A percentile compares a stretch with the other conserved stretches of the same genome.
phyloP scores from a whole-genome alignment of 2,329 filamentous ascomycete species.

The Stagonosporopsis cucurbitacearum region DNA sequence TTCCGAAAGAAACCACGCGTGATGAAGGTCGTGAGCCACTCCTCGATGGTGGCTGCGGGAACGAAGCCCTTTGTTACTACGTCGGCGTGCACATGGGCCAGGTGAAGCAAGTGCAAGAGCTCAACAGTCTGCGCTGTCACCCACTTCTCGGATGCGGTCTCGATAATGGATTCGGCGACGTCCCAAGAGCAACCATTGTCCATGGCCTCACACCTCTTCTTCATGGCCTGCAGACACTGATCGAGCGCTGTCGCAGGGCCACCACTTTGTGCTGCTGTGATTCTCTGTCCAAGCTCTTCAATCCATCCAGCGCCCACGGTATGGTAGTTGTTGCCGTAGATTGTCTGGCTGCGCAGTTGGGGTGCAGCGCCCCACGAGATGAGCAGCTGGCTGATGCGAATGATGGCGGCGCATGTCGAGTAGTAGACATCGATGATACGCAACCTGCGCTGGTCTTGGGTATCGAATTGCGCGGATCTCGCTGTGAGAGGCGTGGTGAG shows the following conservation, averaged over 20 bases:
- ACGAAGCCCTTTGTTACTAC: conserved; percentile 49
- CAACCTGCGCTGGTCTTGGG: conserved; percentile 65
- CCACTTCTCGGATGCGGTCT: conserved; percentile 68
- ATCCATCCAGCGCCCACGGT: conserved; percentile 41
- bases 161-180: conserved; percentile 56
- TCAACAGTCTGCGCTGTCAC: conserved; percentile 70
- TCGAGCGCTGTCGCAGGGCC: conserved; percentile 47
- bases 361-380: conserved; percentile 42
- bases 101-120: conserved; percentile 73
- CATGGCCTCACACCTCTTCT: conserved; percentile 57
- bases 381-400: conserved; percentile 47
- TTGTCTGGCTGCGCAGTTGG: conserved; percentile 35
- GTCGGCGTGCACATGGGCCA: conserved; percentile 74
- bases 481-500: conserved; percentile 36
- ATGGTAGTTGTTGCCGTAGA: conserved; percentile 39
- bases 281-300: conserved; percentile 40
- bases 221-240: conserved; percentile 56
- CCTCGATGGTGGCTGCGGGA: conserved; percentile 38
- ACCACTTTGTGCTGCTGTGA: conserved; percentile 45
- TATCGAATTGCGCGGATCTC: conserved; percentile 59
- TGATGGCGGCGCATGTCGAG: conserved; percentile 68
- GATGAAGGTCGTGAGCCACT: conserved; percentile 42
- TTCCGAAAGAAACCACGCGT: conserved; percentile 67
- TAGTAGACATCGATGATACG: conserved; percentile 76
- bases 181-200: conserved; percentile 55